Conservation (phyloP, 1,284 basidiomycete genomes). For the Ganoderma boninense region DNA sequence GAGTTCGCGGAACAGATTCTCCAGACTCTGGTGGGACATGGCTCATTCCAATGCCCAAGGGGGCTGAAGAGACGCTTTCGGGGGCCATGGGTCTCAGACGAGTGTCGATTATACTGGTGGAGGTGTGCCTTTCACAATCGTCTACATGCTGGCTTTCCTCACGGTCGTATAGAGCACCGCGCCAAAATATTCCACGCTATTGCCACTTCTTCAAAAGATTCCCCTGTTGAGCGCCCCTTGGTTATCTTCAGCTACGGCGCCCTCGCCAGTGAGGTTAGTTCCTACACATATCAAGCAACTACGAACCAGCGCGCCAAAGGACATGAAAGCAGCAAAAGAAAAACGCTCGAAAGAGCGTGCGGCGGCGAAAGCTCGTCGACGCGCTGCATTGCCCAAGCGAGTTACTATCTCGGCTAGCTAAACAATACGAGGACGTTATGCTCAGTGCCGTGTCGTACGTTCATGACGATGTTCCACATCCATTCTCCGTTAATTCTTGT, state of each 20-base stretch:
- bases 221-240: constrained; percentile 69
- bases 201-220: constrained; percentile 53
- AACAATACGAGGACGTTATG: not conserved
- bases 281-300: constrained; percentile 89
- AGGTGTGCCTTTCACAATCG: constrained; percentile 48
- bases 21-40: constrained; percentile 46
- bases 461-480: not conserved
- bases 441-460: not conserved
- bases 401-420: constrained; percentile 10
- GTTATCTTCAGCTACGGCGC: constrained; percentile 49
- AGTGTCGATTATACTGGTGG: constrained; percentile 73
- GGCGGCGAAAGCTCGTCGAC: constrained; percentile 50
- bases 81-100: constrained; percentile 72
- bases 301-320: constrained; percentile 81
- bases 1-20: constrained; percentile 17
- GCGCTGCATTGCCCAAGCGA: constrained; percentile 15
- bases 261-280: constrained; percentile 47
- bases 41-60: constrained; percentile 77
- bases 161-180: constrained; percentile 44
- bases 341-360: constrained; percentile 63
- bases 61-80: constrained; percentile 73
- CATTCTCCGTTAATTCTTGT: not conserved
- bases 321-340: constrained; percentile 79
- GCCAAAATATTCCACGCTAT: constrained; percentile 49
- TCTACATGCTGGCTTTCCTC: not conserved